Conservation (phyloP, 345 rosid genomes). For the Conringia planisiliqua region DNA sequence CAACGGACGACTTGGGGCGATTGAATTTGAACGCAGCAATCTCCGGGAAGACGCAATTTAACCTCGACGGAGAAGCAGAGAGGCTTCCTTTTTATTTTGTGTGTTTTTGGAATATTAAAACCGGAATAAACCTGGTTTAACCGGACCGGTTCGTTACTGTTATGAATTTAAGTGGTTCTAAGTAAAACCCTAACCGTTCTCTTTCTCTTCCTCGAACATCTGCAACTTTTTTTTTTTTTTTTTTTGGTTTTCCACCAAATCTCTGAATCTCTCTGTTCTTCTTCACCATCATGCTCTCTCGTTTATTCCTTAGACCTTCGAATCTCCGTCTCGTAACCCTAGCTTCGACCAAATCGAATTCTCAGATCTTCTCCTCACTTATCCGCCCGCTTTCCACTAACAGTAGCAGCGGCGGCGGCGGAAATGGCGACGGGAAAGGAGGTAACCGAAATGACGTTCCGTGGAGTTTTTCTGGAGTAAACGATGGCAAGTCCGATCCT, state of each 20-base stretch:
- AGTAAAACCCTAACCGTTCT: slow-evolving; percentile 37
- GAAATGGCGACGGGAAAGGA: slow-evolving; percentile 23
- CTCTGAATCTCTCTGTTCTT: slow-evolving; percentile 17
- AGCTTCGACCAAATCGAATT: slow-evolving; percentile 34
- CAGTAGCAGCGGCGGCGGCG: slow-evolving; percentile 29
- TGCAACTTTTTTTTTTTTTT: not conserved
- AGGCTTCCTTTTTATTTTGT: not conserved
- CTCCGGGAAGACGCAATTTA: not conserved
- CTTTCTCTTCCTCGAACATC: slow-evolving; percentile 12
- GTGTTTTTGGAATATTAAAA: not conserved
- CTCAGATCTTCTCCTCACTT: slow-evolving; percentile 34
- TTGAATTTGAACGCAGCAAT: not conserved
- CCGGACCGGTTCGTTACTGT: not conserved
- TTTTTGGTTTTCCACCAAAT: not conserved
- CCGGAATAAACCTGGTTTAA: slow-evolving; percentile 4
- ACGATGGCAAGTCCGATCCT: slow-evolving; percentile 38
- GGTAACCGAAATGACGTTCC: slow-evolving; percentile 26
- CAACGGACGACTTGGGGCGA: not conserved
- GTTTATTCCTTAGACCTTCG: slow-evolving; percentile 59
- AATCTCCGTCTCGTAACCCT: slow-evolving; percentile 47
- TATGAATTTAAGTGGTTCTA: not conserved
- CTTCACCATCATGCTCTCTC: slow-evolving; percentile 57
- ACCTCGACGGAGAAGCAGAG: slow-evolving; percentile 18
- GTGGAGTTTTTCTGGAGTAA: slow-evolving; percentile 58
- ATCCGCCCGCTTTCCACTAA: slow-evolving; percentile 46